Base-by-base conservation (phyloP, 192 early-diverging fungal species). In the Chytriomyces sp. region DNA sequence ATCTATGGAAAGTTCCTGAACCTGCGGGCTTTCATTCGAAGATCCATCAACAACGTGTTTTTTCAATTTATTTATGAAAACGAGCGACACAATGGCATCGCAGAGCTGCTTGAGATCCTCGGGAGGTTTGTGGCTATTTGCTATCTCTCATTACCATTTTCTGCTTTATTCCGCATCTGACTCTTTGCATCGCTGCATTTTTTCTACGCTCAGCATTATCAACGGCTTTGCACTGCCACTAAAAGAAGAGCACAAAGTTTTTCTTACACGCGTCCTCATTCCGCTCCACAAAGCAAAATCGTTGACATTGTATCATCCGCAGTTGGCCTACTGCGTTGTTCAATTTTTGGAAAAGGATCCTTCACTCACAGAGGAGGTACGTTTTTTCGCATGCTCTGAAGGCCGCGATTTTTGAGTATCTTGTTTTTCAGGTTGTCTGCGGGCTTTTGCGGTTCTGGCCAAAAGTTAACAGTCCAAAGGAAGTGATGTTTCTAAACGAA, bases 321-420 rank as follows among this genome's bases (percentile, higher is more conserved):
- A 98, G 85, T 86, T 99, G 77, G 91, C 95, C 2, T 99, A 99
- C 81, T 99, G 98, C 74, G 95, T 98, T 23, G 95, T 99, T 63
- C 98, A 99, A 86, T 99, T 98, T 72, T 85, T 98, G 64, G 97
- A 99, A 75, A 99, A 99, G 82, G 98, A 99, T 77, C 95, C 96
- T 5, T 75, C 89, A 16, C 84, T 99, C 64, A 97, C 96, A 20
- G 89, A 92, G 69, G 94, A 95, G 84, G 93, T 95, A 84, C 66
- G 64, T 47, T 18, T 49, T 68, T 24, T 75, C 18, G 28, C 69
- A 7, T 26, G 18, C 6, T 24, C 81, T 97, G 62, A 94, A 94
- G 45, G 85, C 88, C 61, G 91, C 91, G 75, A 87, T 92, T 80
- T 44, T 50, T 53, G 18, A 13, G 8, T 61, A 62, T 46, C 43